phyloP scores from a whole-genome alignment of 139 green algal species.

The Chlamydomonas schloesseri region DNA sequence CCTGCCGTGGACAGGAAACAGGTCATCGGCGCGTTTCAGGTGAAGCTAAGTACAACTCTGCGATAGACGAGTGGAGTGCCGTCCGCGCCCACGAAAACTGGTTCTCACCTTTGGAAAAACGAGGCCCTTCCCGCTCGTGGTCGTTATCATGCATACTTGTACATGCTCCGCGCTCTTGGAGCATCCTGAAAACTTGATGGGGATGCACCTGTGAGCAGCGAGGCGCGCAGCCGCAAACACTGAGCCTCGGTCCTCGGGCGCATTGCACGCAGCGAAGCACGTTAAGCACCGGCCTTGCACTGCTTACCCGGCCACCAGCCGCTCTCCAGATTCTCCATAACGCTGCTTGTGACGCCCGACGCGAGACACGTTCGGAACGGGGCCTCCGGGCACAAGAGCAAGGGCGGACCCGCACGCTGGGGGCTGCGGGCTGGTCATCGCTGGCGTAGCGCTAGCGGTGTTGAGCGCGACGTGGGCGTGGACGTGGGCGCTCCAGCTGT shows the following conservation, averaged over 20 bases:
- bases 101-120: slow-evolving; percentile 88
- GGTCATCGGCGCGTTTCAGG: no score
- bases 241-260: no score
- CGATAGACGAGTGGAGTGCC: no score
- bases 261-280: neutral
- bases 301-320: slow-evolving; percentile 80
- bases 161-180: slow-evolving; percentile 4
- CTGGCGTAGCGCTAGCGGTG: no score
- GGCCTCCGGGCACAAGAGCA: slow-evolving; percentile 31
- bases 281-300: neutral
- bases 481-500: no score
- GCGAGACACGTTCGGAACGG: slow-evolving; percentile 47
- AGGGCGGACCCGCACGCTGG: no score
- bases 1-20: slow-evolving; percentile 70
- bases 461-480: no score
- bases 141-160: slow-evolving; percentile 79
- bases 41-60: no score
- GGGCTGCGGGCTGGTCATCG: no score
- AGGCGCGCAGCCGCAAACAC: neutral
- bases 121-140: slow-evolving; percentile 76
- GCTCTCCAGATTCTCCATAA: slow-evolving; percentile 70
- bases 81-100: neutral
- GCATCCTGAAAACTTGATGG: slow-evolving; percentile 63
- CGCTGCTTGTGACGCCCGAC: slow-evolving; percentile 74
- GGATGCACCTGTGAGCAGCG: slow-evolving; percentile 79